Evolutionary conservation across 345 rosid species (phyloP).

Genomic region (Stellera chamaejasme): DNA sequence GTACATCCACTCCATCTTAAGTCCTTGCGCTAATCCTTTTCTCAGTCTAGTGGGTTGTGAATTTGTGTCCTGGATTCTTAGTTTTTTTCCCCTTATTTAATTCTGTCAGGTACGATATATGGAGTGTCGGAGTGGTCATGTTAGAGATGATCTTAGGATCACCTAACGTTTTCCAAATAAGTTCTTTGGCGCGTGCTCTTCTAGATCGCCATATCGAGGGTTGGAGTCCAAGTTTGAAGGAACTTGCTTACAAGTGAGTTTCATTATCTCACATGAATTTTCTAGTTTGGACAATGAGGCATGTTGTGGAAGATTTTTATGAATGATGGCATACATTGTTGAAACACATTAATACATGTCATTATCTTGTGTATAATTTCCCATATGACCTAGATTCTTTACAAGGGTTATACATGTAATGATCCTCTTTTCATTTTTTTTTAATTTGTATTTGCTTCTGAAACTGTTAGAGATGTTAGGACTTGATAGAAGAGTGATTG

Average conservation of each 20-base stretch:
- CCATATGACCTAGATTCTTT: too few species aligned
- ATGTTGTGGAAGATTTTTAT: not conserved
- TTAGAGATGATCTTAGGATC: conserved; percentile 91
- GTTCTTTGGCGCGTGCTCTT: conserved; percentile 58
- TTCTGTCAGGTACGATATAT: conserved; percentile 74
- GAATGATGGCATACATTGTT: conserved; percentile 5
- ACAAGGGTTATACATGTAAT: too few species aligned
- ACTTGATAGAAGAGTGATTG: too few species aligned
- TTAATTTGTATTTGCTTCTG: too few species aligned
- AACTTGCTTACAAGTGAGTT: conserved; percentile 85
- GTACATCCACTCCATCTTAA: not conserved
- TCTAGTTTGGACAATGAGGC: too few species aligned
- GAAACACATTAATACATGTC: not conserved
- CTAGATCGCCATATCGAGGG: conserved; percentile 79
- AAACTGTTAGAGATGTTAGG: too few species aligned
- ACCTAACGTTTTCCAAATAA: conserved; percentile 77
- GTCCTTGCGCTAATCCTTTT: not conserved
- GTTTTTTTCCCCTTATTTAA: conserved; percentile 4
- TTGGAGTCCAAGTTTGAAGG: conserved; percentile 76
- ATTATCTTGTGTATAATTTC: not conserved
- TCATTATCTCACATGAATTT: not conserved
- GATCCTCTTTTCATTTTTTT: too few species aligned
- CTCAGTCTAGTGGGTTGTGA: not conserved
- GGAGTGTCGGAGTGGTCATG: conserved; percentile 94
- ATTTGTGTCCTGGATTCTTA: not conserved